phyloP scores from a whole-genome alignment of 257 asterid genomes.

The Solanum pennellii region DNA sequence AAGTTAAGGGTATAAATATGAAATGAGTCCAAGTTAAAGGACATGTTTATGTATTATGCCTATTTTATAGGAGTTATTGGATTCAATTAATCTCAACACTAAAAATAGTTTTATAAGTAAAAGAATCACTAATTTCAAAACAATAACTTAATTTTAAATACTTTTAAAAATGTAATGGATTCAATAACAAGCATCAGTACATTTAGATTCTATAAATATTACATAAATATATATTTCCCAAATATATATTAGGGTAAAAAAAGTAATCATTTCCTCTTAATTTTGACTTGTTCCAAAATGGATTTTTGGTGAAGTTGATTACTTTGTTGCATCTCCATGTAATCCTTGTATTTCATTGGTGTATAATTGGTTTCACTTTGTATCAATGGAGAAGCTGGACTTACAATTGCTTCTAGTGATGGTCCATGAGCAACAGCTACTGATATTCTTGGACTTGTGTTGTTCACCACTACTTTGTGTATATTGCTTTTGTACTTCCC shows the following conservation, averaged over 20 bases:
- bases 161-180: neutral
- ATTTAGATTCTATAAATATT: neutral
- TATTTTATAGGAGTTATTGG: too few species aligned
- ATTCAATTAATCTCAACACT: too few species aligned
- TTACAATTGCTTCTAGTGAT: constrained; percentile 35
- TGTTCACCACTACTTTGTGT: constrained; percentile 66
- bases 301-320: constrained; percentile 43
- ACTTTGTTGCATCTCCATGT: constrained; percentile 42
- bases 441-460: constrained; percentile 46
- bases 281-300: constrained; percentile 24
- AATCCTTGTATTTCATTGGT: constrained; percentile 54
- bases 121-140: too few species aligned
- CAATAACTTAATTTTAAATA: too few species aligned
- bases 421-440: constrained; percentile 62
- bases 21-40: too few species aligned
- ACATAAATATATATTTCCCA: neutral
- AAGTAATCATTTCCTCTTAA: neutral
- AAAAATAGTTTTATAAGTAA: too few species aligned
- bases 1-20: too few species aligned
- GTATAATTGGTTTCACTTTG: constrained; percentile 10
- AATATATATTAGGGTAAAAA: neutral
- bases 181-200: neutral
- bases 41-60: too few species aligned
- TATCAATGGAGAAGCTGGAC: constrained; percentile 32
- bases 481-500: constrained; percentile 70